Conservation (phyloP, 148 eudicot genomes). For the Camellia granthamiana region DNA sequence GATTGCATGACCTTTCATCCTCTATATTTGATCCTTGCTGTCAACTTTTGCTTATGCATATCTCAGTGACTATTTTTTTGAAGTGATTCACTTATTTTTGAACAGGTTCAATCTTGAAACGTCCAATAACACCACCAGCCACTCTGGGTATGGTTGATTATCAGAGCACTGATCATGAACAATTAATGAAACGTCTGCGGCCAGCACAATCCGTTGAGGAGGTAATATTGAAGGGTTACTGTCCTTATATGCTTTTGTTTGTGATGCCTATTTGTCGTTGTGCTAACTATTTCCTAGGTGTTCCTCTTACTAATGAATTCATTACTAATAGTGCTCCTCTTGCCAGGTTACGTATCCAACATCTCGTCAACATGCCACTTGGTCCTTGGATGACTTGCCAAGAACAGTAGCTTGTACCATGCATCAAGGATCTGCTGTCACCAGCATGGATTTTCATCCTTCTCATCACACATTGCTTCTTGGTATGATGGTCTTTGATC, state of each 20-base stretch:
- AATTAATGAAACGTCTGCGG: constrained; percentile 80
- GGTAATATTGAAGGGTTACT: constrained; percentile 40
- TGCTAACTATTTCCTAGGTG: background rate
- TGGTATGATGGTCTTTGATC: constrained; percentile 40
- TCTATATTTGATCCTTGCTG: background rate
- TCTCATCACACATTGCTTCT: constrained; percentile 68
- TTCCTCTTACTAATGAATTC: background rate
- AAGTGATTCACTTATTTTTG: constrained; percentile 14
- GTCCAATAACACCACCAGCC: constrained; percentile 72
- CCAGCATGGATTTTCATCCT: constrained; percentile 96
- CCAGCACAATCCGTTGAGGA: constrained; percentile 81
- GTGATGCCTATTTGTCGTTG: background rate
- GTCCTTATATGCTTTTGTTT: background rate
- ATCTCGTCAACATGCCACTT: constrained; percentile 57
- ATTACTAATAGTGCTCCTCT: background rate
- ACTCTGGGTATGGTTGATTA: constrained; percentile 69
- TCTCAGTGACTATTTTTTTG: background rate
- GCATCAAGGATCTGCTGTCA: constrained; percentile 71
- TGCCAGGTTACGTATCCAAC: constrained; percentile 77
- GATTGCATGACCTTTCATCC: background rate
- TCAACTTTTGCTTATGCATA: background rate
- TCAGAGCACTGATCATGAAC: constrained; percentile 85
- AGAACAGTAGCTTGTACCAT: constrained; percentile 75
- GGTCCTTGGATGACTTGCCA: constrained; percentile 83
- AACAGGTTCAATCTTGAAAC: constrained; percentile 60